Evolutionary conservation across 805 yeast species (phyloP).

Genomic region (Maudiozyma saulgeensis): DNA sequence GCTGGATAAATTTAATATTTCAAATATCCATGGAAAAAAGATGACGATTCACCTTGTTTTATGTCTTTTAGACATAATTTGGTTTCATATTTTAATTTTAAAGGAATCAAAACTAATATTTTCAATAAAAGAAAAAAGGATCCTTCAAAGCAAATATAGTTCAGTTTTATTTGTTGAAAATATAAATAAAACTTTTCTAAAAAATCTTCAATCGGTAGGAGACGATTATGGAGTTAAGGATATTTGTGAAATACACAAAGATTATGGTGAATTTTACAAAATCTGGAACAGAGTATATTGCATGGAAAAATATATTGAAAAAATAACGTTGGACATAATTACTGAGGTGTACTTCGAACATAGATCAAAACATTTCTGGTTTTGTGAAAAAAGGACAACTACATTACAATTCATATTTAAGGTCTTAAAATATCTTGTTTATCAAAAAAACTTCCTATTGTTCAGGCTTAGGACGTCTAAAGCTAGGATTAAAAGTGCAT

Average conservation of each 20-base stretch:
- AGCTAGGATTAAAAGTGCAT: neutral
- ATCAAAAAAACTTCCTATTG: neutral
- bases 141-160: slow-evolving; percentile 20
- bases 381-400: neutral
- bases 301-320: neutral
- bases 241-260: neutral
- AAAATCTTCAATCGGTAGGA: slow-evolving; percentile 18
- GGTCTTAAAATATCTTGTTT: neutral
- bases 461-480: neutral
- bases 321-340: neutral
- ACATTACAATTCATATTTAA: neutral
- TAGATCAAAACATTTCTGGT: neutral
- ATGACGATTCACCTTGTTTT: slow-evolving; percentile 56
- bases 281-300: neutral
- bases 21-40: slow-evolving; percentile 49
- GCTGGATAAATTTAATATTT: slow-evolving; percentile 59
- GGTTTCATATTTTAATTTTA: slow-evolving; percentile 48
- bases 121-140: slow-evolving; percentile 40
- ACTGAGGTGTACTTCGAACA: neutral
- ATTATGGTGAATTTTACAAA: neutral
- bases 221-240: slow-evolving; percentile 21
- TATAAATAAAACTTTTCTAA: slow-evolving; percentile 30
- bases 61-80: slow-evolving; percentile 42
- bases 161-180: slow-evolving; percentile 36
- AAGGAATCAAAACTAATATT: slow-evolving; percentile 44